Evolutionary conservation across 75 land plant genomes (phyloP), one percentile per base, ranked within the genome.

Genomic region (Gnetum montanum): DNA sequence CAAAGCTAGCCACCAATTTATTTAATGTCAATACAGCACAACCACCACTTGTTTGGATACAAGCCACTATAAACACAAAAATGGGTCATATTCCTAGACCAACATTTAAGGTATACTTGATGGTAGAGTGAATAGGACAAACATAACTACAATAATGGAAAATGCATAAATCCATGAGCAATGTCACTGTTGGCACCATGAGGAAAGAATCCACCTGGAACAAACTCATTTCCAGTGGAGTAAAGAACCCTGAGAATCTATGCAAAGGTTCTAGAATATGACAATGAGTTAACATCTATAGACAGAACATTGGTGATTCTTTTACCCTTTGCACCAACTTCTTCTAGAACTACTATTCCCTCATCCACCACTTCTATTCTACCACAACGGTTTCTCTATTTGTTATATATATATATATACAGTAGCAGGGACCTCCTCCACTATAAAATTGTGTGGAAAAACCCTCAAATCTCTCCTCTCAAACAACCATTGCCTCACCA

Each of bases 201-300:
- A 0, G 92, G 97, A 49, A 45, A 83, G 49, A 91, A 86, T 0
- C 82, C 82, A 19, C 92, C 92, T 0, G 97, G 92, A 0, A 3
- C 29, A 4, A 33, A 31, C 36, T 73, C 83, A 62, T 61, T 31
- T 35, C 90, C 83, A 1, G 74, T 82, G n/a, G 58, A 60, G 41
- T 86, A 83, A 0, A 83, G 54, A 3, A 73, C 37, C 41, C 72
- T 62, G 20, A 83, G 45, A 16, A 76, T 46, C 70, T 86, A 69
- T 13, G 12, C 29, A 0, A 80, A 70, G 1, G 87, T 76, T 15
- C 83, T 46, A 0, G 52, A 11, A 26, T 81, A 79, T 0, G 80
- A 54, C 7, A 79, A 19, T 0, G 91, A 86, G 46, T 75, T 28
- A 0, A 15, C 25, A 47, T 86, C 68, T 0, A 71, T 83, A 0